Conservation (phyloP, 73 alveolate species). For the Stentor roeselii region DNA sequence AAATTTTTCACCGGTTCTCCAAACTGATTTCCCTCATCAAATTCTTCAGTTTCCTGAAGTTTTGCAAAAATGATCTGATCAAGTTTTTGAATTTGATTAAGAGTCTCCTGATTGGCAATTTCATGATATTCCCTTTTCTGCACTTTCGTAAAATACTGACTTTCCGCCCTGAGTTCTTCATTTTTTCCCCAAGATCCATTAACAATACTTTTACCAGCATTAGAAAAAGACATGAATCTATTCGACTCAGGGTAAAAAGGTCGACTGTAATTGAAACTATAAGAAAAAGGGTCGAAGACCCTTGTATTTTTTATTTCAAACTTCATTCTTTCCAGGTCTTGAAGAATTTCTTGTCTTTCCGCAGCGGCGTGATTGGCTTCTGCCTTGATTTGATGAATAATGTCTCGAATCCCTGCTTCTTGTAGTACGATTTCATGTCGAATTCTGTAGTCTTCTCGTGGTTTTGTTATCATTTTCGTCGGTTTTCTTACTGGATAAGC, state of each 20-base stretch:
- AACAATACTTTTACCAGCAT: not conserved
- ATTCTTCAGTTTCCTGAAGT: too few relatives aligned
- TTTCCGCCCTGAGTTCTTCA: not conserved
- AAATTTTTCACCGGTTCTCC: not conserved
- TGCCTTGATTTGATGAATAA: not conserved
- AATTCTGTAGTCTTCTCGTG: not conserved
- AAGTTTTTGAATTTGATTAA: too few relatives aligned
- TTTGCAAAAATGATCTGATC: too few relatives aligned
- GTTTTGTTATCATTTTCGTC: too few relatives aligned
- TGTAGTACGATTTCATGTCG: not conserved
- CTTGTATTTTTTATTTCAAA: not conserved
- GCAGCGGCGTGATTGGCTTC: not conserved
- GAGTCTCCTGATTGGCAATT: not conserved
- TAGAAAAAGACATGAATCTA: not conserved
- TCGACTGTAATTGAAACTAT: too few relatives aligned
- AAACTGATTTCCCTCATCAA: not conserved
- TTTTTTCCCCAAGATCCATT: not conserved
- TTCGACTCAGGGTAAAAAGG: not conserved
- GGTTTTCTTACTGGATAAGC: not conserved
- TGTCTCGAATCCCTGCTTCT: not conserved
- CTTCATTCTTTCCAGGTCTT: not conserved
- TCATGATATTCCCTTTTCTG: not conserved
- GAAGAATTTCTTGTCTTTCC: not conserved
- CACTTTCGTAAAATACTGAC: not conserved
- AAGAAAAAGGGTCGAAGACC: not conserved